phyloP scores from a whole-genome alignment of 768 basidiomycete genomes.

The Chiua virens region DNA sequence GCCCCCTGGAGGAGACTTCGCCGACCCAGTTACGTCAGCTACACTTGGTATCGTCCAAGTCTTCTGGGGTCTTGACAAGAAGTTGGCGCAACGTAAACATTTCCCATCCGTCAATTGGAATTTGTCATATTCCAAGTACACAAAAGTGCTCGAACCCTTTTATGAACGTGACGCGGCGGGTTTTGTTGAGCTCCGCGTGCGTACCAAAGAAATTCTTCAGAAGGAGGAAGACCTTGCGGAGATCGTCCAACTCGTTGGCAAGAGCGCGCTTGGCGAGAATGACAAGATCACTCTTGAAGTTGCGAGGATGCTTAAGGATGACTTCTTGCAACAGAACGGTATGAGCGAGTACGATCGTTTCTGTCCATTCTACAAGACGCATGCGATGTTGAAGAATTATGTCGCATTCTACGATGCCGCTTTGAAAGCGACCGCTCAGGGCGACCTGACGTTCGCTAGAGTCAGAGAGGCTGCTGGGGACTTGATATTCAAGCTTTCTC shows the following conservation, averaged over 20 bases:
- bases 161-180: conserved; percentile 91
- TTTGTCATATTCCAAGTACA: conserved; percentile 98
- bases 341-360: conserved; percentile 97
- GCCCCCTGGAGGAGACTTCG: conserved; percentile 98
- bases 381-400: conserved; percentile 92
- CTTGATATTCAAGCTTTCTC: conserved; percentile 95
- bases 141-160: conserved; percentile 87
- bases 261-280: conserved; percentile 93
- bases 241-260: conserved; percentile 99
- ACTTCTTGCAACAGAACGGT: conserved; percentile 97
- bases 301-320: conserved; percentile 95
- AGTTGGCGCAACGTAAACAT: conserved; percentile 97
- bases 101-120: conserved; percentile 99
- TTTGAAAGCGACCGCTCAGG: conserved; percentile 77
- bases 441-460: conserved; percentile 80
- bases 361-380: conserved; percentile 99
- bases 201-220: conserved; percentile 95
- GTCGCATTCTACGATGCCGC: conserved; percentile 94
- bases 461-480: conserved; percentile 87
- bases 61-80: conserved; percentile 99
- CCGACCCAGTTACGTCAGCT: conserved; percentile 96
- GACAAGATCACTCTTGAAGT: conserved; percentile 99
- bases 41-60: conserved; percentile 99
- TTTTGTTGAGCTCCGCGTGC: conserved; percentile 91
- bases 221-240: conserved; percentile 99